These are phyloP conservation scores for Pistacia vera DNA, from an alignment of 345 rosid species.

Conservation along the genomic window DNA sequence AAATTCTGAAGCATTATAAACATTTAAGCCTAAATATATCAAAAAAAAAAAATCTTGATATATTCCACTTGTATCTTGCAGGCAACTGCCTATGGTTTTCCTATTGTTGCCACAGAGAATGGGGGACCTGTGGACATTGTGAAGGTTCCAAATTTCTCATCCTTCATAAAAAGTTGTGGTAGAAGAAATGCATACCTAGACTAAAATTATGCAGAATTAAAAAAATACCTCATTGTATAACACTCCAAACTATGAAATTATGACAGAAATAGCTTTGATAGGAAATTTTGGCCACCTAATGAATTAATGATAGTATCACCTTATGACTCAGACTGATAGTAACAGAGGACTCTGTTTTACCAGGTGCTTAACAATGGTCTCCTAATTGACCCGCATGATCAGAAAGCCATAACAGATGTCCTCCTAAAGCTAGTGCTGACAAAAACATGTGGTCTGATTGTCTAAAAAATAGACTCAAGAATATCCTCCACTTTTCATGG, in stretches of 20 bases:
- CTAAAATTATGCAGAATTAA: neutral
- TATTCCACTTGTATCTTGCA: conserved; percentile 27
- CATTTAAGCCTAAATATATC: neutral
- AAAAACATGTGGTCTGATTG: conserved; percentile 66
- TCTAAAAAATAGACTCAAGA: conserved; percentile 59
- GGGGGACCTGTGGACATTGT: conserved; percentile 75
- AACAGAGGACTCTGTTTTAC: conserved; percentile 16
- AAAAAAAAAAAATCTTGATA: neutral
- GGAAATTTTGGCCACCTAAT: neutral
- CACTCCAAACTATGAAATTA: neutral
- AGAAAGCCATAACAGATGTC: conserved; percentile 61
- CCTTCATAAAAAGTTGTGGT: neutral
- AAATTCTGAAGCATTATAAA: neutral
- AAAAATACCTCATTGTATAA: neutral
- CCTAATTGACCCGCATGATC: conserved; percentile 70
- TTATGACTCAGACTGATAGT: conserved; percentile 14
- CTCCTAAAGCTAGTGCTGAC: conserved; percentile 66
- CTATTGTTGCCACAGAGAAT: conserved; percentile 70
- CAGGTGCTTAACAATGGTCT: conserved; percentile 74
- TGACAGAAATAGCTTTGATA: neutral
- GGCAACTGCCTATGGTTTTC: conserved; percentile 79
- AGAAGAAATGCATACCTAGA: neutral
- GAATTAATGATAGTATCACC: neutral
- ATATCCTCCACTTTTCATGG: conserved; percentile 72
- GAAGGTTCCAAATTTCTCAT: conserved; percentile 35